Conservation (phyloP, 192 early-diverging fungal species). For the Coemansia sp. region DNA sequence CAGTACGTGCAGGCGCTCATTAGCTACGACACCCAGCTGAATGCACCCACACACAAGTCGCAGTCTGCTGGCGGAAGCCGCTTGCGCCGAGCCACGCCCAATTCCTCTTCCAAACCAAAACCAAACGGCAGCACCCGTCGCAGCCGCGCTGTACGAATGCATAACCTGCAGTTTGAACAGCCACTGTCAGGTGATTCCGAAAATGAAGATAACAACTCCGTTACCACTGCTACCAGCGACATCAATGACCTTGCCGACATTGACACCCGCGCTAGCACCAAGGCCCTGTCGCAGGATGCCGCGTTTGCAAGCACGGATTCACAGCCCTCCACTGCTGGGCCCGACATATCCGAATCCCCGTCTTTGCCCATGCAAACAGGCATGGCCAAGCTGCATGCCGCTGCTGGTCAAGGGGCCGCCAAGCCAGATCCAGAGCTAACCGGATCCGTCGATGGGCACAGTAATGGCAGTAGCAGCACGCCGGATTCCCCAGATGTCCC, state of each 20-base stretch:
- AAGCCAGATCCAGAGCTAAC: constrained; percentile 5
- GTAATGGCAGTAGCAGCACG: constrained; percentile 7
- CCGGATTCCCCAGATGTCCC: constrained; percentile 7
- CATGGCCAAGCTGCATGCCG: background rate
- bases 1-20: constrained; percentile 48
- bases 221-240: constrained; percentile 36
- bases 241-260: constrained; percentile 33
- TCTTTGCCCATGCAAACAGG: too few relatives aligned
- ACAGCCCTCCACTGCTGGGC: too few relatives aligned
- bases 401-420: background rate
- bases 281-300: too few relatives aligned
- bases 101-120: constrained; percentile 4
- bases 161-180: constrained; percentile 51
- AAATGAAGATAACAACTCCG: constrained; percentile 42
- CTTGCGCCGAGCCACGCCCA: constrained; percentile 19
- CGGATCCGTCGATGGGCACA: constrained; percentile 1
- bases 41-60: constrained; percentile 7
- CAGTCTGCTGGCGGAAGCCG: constrained; percentile 11
- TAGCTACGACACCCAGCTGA: constrained; percentile 20
- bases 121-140: constrained; percentile 12
- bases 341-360: too few relatives aligned
- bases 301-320: too few relatives aligned
- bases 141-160: constrained; percentile 24
- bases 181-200: constrained; percentile 25
- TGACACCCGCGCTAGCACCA: constrained; percentile 10